Percentiles rank a stretch among this genome's conserved stretches.
phyloP scores from a whole-genome alignment of 192 early-diverging fungal genomes.

The Mortierella hygrophila region DNA sequence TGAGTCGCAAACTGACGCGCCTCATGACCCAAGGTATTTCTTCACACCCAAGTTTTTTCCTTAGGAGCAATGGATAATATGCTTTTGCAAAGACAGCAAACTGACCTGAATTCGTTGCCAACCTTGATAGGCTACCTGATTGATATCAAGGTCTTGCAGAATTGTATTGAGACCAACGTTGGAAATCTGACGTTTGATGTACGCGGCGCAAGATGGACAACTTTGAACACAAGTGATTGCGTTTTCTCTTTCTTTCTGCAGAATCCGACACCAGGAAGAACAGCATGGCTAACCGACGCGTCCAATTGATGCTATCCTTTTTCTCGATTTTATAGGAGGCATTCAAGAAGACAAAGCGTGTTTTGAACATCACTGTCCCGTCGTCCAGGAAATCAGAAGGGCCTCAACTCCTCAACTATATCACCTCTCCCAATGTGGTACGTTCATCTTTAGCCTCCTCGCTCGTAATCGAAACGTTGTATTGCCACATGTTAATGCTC shows the following conservation, averaged over 20 bases:
- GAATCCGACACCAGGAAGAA: no score
- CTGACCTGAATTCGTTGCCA: no score
- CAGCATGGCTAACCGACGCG: no score
- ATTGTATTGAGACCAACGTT: conserved; percentile 79
- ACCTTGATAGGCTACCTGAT: conserved; percentile 69
- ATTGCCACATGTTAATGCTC: background rate
- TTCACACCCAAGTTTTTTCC: background rate
- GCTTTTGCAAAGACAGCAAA: background rate
- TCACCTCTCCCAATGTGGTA: conserved; percentile 85
- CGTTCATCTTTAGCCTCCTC: conserved; percentile 9
- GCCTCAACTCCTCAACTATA: conserved; percentile 80
- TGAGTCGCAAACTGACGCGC: conserved; percentile 73
- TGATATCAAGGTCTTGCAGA: conserved; percentile 81
- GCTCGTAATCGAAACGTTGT: background rate
- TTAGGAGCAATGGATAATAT: background rate
- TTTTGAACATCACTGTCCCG: conserved; percentile 85
- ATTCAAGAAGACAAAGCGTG: conserved; percentile 71
- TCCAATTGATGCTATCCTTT: no score
- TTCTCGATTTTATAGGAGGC: conserved; percentile 67
- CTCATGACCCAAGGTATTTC: conserved; percentile 72
- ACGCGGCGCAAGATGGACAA: background rate
- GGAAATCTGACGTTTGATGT: conserved; percentile 78
- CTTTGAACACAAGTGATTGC: background rate
- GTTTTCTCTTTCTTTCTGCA: no score
- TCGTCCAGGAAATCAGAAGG: conserved; percentile 80